Evolutionary conservation across 345 rosid genomes (phyloP), one percentile per base, ranked within the genome.

Genomic region (Noccaea caerulescens): DNA sequence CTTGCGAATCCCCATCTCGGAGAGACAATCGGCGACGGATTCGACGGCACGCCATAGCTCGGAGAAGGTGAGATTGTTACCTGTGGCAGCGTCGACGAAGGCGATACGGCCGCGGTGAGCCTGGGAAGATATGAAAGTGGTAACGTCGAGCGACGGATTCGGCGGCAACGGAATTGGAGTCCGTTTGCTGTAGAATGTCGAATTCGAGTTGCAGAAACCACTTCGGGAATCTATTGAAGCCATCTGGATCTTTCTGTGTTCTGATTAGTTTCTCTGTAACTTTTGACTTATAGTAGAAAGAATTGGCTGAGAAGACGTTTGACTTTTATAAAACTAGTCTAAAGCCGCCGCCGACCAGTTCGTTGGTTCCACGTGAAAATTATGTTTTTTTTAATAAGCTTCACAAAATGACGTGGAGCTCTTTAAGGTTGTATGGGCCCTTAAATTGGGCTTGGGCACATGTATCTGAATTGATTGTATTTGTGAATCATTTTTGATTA

Each of bases 31-130:
- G 30, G 84, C 72, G 66, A 93, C 88, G 36, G 94, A 85, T 7
- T 87, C 92, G 3, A 93, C 94, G 41, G 92, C 77, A 9, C 61
- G 72, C 97, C 96, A 93, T 49, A 93, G 87, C 18, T 88, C 84
- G 36, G 80, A 10, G 84, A 87, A 93, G 65, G 84, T 56, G 84
- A 93, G 83, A 8, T 65, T 85, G 30, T 64, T 72, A 66, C 89
- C 97, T 5, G 96, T 83, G 75, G 86, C 45, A 64, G 94, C 90
- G 78, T 93, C 98, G 79, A 93, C 82, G 86, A 93, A 84, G 57
- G 98, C 98, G 44, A 69, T 76, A 38, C 80, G 78, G 68, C 98
- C 93, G 27, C 69, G 81, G 83, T 93, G 97, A 39, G 97, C 76
- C 10, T 76, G 88, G 8, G 97, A 84, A 8, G 97, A 87, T 71